Conservation (phyloP, 306 rosid species). For the Lablab purpureus region DNA sequence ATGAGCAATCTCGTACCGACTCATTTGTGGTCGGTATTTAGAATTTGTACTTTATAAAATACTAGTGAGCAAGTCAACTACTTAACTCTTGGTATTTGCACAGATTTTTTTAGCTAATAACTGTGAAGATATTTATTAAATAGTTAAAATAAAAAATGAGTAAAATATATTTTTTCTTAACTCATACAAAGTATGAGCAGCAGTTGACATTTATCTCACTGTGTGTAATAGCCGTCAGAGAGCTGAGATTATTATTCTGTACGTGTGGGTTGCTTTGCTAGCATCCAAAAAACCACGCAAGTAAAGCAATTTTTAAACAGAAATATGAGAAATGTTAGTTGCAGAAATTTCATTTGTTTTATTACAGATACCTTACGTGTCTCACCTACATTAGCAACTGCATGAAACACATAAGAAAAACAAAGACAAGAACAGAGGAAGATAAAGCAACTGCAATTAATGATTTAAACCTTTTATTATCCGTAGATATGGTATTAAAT, state of each 20-base stretch:
- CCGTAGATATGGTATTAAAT: constrained; percentile 28
- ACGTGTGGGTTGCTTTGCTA: constrained; percentile 37
- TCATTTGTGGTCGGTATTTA: too few species aligned
- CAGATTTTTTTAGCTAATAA: too few species aligned
- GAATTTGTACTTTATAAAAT: too few species aligned
- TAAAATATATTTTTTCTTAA: neutral
- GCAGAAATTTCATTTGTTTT: neutral
- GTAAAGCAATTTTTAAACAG: neutral
- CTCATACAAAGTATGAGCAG: neutral
- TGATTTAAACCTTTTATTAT: neutral
- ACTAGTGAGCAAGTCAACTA: neutral
- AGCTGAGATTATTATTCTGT: constrained; percentile 24
- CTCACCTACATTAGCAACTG: neutral
- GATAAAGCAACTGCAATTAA: neutral
- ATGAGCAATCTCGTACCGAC: too few species aligned
- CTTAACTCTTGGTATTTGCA: neutral
- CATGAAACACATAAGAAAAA: neutral
- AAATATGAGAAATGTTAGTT: neutral
- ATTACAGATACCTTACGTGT: neutral
- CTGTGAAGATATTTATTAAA: neutral
- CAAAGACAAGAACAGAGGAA: neutral
- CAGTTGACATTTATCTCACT: neutral
- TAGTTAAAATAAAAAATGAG: neutral
- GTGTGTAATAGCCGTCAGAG: constrained; percentile 17
- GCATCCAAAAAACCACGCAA: constrained; percentile 34